Evolutionary conservation across 192 early-diverging fungal species (phyloP), one percentile per base, ranked within the genome.

Genomic region (Coemansia sp.): DNA sequence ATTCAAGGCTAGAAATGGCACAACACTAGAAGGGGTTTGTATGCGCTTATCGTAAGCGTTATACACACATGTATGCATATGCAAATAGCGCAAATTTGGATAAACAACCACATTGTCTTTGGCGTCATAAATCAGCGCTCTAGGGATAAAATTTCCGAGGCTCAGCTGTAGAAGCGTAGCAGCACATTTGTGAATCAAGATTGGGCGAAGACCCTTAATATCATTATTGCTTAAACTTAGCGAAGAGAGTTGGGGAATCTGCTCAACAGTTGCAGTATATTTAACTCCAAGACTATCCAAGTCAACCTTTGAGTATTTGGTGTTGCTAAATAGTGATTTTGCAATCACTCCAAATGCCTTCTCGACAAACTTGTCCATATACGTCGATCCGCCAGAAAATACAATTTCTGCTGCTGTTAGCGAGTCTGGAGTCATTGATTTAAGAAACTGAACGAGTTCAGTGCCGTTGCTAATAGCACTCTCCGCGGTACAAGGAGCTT

Each of bases 41-140:
- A 20, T 10, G 6, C 35, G 3, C 13, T 59, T 9, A 5, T 11
- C 22, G 6, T 9, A 18, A 16, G 1, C 5, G 38, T 52, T 15
- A 30, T 32, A 53, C 4, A 13, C 32, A 32, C 4, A 29, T 37
- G 18, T 15, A 38, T 20, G 7, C 18, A 64, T 1, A 11, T n/a
- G 24, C 61, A 64, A 29, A 5, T 37, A 11, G 39, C 43, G 45
- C 62, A 64, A 2, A n/a, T 64, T 34, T 52, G 62, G 24, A n/a
- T 64, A 64, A n/a, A 59, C 32, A 0, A 59, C 34, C 3, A 8
- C 5, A 20, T 59, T 59, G 16, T 34, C 34, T 7, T 18, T 20
- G 7, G 34, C 30, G 11, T 59, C 56, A 13, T 59, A 59, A 3
- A 59, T 37, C 34, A 59, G 0, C 5, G 30, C 6, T 16, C 13